Evolutionary conservation across 495 filamentous ascomycete species (phyloP), one percentile per base, ranked within the genome.

Genomic region (Hypoxylon fuscum): DNA sequence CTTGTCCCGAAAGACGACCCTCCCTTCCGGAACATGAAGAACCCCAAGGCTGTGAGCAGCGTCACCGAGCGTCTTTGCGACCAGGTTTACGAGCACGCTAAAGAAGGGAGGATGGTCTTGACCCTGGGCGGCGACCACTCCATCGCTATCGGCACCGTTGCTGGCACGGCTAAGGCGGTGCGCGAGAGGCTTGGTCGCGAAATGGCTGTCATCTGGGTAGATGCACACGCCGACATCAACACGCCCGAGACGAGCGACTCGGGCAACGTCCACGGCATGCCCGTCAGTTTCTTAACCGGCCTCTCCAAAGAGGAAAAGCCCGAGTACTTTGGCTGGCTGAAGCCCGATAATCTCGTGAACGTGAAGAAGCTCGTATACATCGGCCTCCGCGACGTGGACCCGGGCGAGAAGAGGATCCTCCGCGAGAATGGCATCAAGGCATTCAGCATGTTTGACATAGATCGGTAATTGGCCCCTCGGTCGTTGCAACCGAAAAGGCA

Each of bases 231-330:
- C 17, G 95, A 98, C 70, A 96, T 99, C 81, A 99, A 99, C 75
- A 90, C 90, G 9, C 95, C 95, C 42, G 93, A 97, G 82, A 90
- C 88, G 38, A 92, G 88, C 63, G 88, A 79, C 10, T 95, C 90
- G 51, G 95, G 95, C 1, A 98, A 98, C 72, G 90, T 99, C 62
- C 95, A 99, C 76, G 95, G 95, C 37, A 99, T 99, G 95, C 96
- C 95, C 7, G 91, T 98, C 52, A 87, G 90, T 2, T 99, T 97
- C 75, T 73, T 98, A 63, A 93, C 92, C 0, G 90, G 94, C 14
- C 77, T 98, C 46, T 88, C 93, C 21, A 83, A 77, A 63, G 90
- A 92, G 68, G 85, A 90, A 12, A 77, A 85, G 48, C 79, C 81
- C 42, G 88, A 91, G 55, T 81, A 89, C 48, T 98, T 98, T 73